A percentile compares a stretch with the other conserved stretches of the same genome.
These are phyloP conservation scores for Neoscytalidium dimidiatum DNA, from an alignment of 2,329 filamentous ascomycete genomes.

Conservation along the genomic window DNA sequence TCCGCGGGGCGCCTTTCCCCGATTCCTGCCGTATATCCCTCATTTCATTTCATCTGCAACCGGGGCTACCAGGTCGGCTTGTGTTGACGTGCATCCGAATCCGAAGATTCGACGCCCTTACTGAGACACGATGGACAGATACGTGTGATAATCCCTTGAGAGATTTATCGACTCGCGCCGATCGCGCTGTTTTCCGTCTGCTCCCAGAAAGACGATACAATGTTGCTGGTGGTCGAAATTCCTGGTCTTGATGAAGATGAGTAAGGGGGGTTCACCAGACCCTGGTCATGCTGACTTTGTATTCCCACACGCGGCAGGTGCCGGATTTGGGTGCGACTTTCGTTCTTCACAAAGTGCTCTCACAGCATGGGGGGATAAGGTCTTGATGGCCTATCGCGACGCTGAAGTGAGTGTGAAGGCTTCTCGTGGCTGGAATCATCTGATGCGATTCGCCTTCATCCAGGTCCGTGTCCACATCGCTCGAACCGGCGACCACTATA, in stretches of 20 bases:
- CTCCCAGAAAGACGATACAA: background rate
- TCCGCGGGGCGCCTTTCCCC: background rate
- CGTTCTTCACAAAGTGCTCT: background rate
- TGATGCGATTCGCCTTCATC: background rate
- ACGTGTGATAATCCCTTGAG: background rate
- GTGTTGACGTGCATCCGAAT: background rate
- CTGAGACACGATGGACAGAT: background rate
- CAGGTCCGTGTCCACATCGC: background rate
- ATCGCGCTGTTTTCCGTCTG: background rate
- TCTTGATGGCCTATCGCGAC: background rate
- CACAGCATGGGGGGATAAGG: too few species aligned
- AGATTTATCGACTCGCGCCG: background rate
- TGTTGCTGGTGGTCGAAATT: slow-evolving; percentile 1
- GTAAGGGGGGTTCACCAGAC: slow-evolving; percentile 5
- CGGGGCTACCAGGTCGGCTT: background rate
- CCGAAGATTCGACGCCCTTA: background rate
- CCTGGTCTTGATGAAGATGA: slow-evolving; percentile 12
- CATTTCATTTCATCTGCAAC: background rate
- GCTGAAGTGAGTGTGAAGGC: background rate
- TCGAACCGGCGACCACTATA: background rate
- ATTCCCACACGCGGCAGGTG: slow-evolving; percentile 4
- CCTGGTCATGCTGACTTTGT: slow-evolving; percentile 1
- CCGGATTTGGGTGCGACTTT: slow-evolving; percentile 1
- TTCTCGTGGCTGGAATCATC: too few species aligned
- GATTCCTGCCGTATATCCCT: background rate